These are phyloP conservation scores for Fusarium sp. DNA, from an alignment of 2,329 filamentous ascomycete species.

Conservation along the genomic window DNA sequence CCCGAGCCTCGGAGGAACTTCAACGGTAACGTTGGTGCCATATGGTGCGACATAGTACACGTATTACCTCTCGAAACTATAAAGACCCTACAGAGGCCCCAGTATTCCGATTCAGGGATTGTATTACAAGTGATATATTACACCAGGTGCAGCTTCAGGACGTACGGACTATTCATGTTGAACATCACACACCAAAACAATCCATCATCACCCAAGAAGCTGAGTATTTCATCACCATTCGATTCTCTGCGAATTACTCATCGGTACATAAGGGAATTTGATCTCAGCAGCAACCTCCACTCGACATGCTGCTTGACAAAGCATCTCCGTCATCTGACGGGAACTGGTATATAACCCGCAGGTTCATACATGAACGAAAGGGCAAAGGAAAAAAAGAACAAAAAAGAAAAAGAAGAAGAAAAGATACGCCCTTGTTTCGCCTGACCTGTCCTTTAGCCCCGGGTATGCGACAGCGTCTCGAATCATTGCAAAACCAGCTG, in stretches of 20 bases:
- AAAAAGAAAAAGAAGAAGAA: constrained; percentile 29
- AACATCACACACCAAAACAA: background rate
- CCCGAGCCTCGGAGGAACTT: constrained; percentile 15
- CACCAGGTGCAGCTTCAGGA: no score
- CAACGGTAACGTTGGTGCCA: background rate
- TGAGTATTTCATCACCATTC: constrained; percentile 18
- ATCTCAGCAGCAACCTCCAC: constrained; percentile 30
- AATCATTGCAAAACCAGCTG: constrained; percentile 29
- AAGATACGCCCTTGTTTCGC: constrained; percentile 37
- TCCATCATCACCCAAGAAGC: background rate
- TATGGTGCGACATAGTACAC: constrained; percentile 30
- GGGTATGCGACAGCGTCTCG: constrained; percentile 33
- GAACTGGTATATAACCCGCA: constrained; percentile 15
- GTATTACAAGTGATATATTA: background rate
- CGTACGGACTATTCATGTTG: background rate
- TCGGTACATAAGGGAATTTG: constrained; percentile 42
- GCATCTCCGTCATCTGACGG: constrained; percentile 28
- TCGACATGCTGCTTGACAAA: constrained; percentile 37
- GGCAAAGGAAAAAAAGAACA: background rate
- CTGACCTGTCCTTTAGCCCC: constrained; percentile 16
- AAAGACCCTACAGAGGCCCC: constrained; percentile 17
- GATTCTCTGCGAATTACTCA: constrained; percentile 36
- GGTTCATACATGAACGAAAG: constrained; percentile 19
- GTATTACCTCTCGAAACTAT: constrained; percentile 19
- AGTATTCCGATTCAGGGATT: constrained; percentile 1